phyloP scores from a whole-genome alignment of 1,284 basidiomycete genomes.

The Ustilago trichophora region DNA sequence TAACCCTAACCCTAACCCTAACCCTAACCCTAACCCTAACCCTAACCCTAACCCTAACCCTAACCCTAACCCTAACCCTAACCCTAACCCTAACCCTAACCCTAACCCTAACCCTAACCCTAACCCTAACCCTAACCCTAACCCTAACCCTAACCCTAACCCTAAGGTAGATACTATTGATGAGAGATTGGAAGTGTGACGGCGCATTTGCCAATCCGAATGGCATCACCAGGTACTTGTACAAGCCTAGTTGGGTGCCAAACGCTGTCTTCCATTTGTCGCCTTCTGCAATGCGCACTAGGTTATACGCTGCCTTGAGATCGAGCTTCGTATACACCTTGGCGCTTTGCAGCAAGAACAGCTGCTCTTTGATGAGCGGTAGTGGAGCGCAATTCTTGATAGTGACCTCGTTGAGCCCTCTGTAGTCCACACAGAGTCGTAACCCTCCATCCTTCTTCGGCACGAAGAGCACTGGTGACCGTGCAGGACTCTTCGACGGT shows the following conservation, averaged over 20 bases:
- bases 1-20: too few relatives aligned
- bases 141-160: too few relatives aligned
- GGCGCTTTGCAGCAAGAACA: constrained; percentile 64
- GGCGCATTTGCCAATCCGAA: constrained; percentile 29
- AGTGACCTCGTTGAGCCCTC: constrained; percentile 68
- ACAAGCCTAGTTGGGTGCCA: constrained; percentile 3
- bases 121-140: too few relatives aligned
- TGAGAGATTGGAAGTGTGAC: constrained; percentile 60
- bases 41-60: too few relatives aligned
- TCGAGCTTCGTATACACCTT: constrained; percentile 67
- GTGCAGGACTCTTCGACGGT: constrained; percentile 51
- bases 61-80: too few relatives aligned
- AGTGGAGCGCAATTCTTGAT: constrained; percentile 67
- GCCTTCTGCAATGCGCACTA: constrained; percentile 65
- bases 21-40: too few relatives aligned
- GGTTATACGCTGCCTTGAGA: constrained; percentile 35
- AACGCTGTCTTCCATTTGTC: constrained; percentile 67
- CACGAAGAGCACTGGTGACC: constrained; percentile 70
- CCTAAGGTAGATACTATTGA: constrained; percentile 66
- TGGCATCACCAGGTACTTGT: constrained; percentile 21
- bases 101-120: too few relatives aligned
- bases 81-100: too few relatives aligned
- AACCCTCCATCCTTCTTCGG: constrained; percentile 69
- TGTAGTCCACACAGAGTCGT: constrained; percentile 69
- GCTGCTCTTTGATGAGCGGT: constrained; percentile 67